A percentile compares a stretch with the other conserved stretches of the same genome.
phyloP scores from a whole-genome alignment of 2,329 filamentous ascomycete genomes.

The Colletotrichum truncatum region DNA sequence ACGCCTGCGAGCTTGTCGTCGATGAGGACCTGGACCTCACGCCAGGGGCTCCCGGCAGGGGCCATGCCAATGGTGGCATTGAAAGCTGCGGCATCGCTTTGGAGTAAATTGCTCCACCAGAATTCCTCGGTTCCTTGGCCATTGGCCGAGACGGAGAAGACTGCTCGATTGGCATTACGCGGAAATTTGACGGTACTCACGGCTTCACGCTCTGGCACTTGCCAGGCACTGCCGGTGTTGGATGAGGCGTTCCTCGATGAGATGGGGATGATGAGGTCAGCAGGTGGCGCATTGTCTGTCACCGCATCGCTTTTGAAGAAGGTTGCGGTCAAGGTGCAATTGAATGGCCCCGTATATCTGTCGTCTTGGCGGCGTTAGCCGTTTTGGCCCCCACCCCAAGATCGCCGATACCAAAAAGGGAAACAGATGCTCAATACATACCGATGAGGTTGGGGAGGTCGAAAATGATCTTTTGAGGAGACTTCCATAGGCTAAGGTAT shows the following conservation, averaged over 20 bases:
- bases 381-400: slow-evolving; percentile 27
- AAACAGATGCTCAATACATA: slow-evolving; percentile 1
- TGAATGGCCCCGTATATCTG: slow-evolving; percentile 77
- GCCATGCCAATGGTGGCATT: slow-evolving; percentile 62
- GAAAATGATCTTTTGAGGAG: slow-evolving; percentile 79
- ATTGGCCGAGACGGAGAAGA: slow-evolving; percentile 80
- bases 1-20: slow-evolving; percentile 79
- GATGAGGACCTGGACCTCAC: slow-evolving; percentile 81
- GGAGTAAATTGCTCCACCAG: slow-evolving; percentile 83
- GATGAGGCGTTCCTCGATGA: slow-evolving; percentile 61
- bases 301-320: slow-evolving; percentile 67
- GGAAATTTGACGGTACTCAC: slow-evolving; percentile 70
- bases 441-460: slow-evolving; percentile 78
- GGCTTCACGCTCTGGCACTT: slow-evolving; percentile 70
- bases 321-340: slow-evolving; percentile 77
- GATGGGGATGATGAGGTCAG: slow-evolving; percentile 75
- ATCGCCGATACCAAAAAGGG: background rate
- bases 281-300: slow-evolving; percentile 53
- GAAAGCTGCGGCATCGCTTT: slow-evolving; percentile 69
- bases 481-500: slow-evolving; percentile 74
- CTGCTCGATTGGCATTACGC: slow-evolving; percentile 71
- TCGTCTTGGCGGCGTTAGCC: slow-evolving; percentile 47
- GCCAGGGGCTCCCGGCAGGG: slow-evolving; percentile 76
- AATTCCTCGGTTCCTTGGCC: slow-evolving; percentile 83
- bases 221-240: slow-evolving; percentile 72